These are phyloP conservation scores for Blastomyces gilchristii DNA, from an alignment of 2,329 filamentous ascomycete species.

Conservation along the genomic window DNA sequence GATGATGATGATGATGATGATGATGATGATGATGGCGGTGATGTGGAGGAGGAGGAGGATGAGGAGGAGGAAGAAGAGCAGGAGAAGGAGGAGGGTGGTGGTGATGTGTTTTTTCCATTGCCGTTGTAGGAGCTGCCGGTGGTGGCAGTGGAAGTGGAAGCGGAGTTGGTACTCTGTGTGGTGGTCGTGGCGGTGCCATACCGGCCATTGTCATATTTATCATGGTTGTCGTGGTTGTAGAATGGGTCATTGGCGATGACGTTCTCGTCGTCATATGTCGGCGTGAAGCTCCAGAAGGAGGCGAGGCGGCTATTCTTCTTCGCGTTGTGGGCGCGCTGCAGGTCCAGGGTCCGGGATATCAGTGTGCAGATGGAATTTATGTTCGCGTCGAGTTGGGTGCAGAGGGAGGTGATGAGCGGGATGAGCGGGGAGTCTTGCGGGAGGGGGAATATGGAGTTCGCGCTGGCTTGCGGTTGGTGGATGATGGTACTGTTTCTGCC, in stretches of 20 bases:
- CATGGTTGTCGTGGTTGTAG: not conserved
- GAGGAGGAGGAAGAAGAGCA: not conserved
- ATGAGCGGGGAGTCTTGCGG: constrained; percentile 18
- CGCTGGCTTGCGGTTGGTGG: constrained; percentile 19
- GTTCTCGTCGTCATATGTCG: constrained; percentile 16
- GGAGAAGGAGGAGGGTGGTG: not conserved
- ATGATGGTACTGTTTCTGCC: not conserved
- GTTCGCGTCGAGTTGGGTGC: constrained; percentile 13
- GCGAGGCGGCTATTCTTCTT: constrained; percentile 24
- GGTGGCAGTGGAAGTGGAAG: not conserved
- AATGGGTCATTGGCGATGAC: constrained; percentile 4
- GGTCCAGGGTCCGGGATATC: constrained; percentile 16
- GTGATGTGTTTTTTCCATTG: not conserved
- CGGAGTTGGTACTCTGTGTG: not conserved
- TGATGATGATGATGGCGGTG: not conserved
- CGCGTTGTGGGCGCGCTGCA: constrained; percentile 15
- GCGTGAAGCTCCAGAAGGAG: constrained; percentile 34
- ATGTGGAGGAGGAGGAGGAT: not conserved
- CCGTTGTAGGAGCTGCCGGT: not conserved
- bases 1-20: not conserved
- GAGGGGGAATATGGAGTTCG: constrained; percentile 16
- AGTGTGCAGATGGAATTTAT: constrained; percentile 3
- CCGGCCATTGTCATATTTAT: not conserved
- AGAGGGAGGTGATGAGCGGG: constrained; percentile 21
- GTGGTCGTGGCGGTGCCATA: not conserved